Evolutionary conservation across 2,329 filamentous ascomycete species (phyloP), one percentile per base, ranked within the genome.

Genomic region (Boeremia lycopersici): DNA sequence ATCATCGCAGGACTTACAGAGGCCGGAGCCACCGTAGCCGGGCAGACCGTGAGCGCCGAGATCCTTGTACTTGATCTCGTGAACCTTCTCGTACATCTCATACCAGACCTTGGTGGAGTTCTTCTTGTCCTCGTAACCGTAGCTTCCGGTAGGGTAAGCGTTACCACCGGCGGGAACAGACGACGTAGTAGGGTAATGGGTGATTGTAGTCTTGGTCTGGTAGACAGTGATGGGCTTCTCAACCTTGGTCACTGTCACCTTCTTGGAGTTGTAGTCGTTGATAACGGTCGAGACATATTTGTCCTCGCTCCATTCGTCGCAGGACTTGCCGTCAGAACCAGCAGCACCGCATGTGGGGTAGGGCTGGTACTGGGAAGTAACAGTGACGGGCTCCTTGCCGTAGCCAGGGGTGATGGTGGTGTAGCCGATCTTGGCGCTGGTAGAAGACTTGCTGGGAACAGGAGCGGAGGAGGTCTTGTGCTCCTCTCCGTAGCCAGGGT

Each of bases 281-380:
- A 72, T 57, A 15, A 65, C 55, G 9, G 70, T 72, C 4, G 67
- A 70, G 15, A 72, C 63, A 19, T 59, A 69, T 15, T 55, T 60
- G 45, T 69, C 67, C 15, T 66, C 53, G 10, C 51, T 61, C 59
- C 61, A 68, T 45, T 63, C 54, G 50, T 58, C 56, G 50, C 62
- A 65, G 35, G 60, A 54, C 28, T 48, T 47, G 25, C 56, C 51
- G 45, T 53, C 48, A 11, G 53, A 41, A 17, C 48, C 44, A 31
- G 53, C 43, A 6, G 51, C 42, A 15, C 60, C 59, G 47, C 67
- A 73, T 26, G 69, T 72, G 1, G 70, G 65, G 56, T 72, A 61
- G 1, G 67, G 29, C 59, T 73, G 71, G 56, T 72, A 61, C 56
- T 71, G 69, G 5, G 58, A 50, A 38, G 71, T 74, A 48, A 74